Evolutionary conservation across 495 filamentous ascomycete species (phyloP).

Genomic region (Podospora didyma): DNA sequence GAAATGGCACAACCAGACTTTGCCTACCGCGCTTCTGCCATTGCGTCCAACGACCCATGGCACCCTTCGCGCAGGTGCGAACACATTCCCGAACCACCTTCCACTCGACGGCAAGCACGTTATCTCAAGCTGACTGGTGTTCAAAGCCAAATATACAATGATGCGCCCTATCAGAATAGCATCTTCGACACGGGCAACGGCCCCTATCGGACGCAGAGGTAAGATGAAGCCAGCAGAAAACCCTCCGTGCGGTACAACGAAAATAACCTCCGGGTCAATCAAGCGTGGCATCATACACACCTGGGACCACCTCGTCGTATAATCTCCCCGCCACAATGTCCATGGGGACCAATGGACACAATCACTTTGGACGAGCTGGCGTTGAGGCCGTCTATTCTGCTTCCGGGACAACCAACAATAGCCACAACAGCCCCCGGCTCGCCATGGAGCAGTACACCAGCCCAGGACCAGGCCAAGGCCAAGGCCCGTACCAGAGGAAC

Average conservation of each 20-base stretch:
- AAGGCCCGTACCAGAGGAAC: slow-evolving; percentile 32
- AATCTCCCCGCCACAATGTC: slow-evolving; percentile 28
- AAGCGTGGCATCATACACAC: slow-evolving; percentile 41
- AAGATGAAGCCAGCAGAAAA: slow-evolving; percentile 30
- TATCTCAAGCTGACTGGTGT: slow-evolving; percentile 29
- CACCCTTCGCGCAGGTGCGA: slow-evolving; percentile 45
- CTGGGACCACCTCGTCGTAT: slow-evolving; percentile 34
- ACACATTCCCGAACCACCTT: slow-evolving; percentile 26
- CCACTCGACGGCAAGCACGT: slow-evolving; percentile 14
- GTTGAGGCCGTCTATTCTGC: slow-evolving; percentile 31
- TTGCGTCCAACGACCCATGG: slow-evolving; percentile 43
- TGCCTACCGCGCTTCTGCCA: slow-evolving; percentile 35
- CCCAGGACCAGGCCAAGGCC: slow-evolving; percentile 23
- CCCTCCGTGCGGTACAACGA: slow-evolving; percentile 26
- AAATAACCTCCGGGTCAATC: slow-evolving; percentile 36
- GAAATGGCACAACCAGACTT: slow-evolving; percentile 39
- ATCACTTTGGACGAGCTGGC: slow-evolving; percentile 20
- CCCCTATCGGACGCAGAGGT: slow-evolving; percentile 43
- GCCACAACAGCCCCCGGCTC: slow-evolving; percentile 31
- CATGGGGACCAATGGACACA: slow-evolving; percentile 11
- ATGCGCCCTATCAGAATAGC: slow-evolving; percentile 25
- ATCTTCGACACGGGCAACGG: slow-evolving; percentile 30
- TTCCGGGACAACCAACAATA: slow-evolving; percentile 30
- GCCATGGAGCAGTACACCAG: slow-evolving; percentile 27
- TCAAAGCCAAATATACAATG: slow-evolving; percentile 41